Evolutionary conservation across 768 basidiomycete genomes (phyloP), one percentile per base, ranked within the genome.

Genomic region (Boletus rubroflammeus): DNA sequence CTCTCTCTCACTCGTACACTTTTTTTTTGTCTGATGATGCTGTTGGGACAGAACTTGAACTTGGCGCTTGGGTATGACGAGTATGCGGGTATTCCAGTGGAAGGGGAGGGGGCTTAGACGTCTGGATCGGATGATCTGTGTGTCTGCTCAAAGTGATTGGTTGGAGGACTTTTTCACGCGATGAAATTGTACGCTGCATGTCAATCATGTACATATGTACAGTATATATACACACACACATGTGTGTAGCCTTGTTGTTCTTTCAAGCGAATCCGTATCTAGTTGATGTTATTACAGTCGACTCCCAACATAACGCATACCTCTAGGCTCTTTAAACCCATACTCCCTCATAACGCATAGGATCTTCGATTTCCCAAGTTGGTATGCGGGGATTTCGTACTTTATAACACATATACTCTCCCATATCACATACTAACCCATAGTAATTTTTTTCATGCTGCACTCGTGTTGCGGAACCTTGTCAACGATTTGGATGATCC

Each of bases 11-110:
- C 6, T 8, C 19, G 7, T 21, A 39, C 11, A 2, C n/a, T 19
- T n/a, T 10, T 2, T 19, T 9, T 19, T n/a, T 29, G n/a, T 9
- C 50, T 61, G 36, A 59, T 7, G 41, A 15, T 38, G 29, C 3
- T 23, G 17, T 10, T 40, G n/a, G 15, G 17, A 9, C 62, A 94
- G 88, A 97, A 97, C 69, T 73, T 97, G 67, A 97, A 96, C 74
- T 77, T 96, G 48, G 85, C 90, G 3, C 78, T 97, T 32, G 93
- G 93, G 8, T 90, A 86, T 58, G 88, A 92, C 51, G 93, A 95
- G 64, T 86, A 82, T 59, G 82, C 82, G 5, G 93, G 93, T 3
- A 91, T 95, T 55, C 84, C 87, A 5, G 49, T 68, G 6, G 55
- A 68, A 8, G 46, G 31, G 3, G 44, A 54, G 19, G 34, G 9